Evolutionary conservation across 2,329 filamentous ascomycete species (phyloP), one percentile per base, ranked within the genome.

Genomic region (Trichoderma gracile): DNA sequence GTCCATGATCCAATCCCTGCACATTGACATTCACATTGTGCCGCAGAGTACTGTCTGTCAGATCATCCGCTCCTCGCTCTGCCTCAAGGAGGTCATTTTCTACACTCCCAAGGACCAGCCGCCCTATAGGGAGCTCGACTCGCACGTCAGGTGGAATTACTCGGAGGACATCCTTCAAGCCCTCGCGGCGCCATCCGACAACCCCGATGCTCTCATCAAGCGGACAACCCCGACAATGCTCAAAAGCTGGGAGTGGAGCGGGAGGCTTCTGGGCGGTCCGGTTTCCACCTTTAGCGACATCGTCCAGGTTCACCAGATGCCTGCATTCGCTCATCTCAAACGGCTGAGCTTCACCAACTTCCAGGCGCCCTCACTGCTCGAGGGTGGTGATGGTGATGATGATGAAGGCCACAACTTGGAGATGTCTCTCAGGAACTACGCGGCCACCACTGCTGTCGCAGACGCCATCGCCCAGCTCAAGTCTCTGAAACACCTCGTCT

Each of bases 11-110:
- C 85, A 88, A 71, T 81, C 84, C 8, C 77, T 97, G 23, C 84
- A 86, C 65, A 79, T 96, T 54, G 88, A 95, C 71, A 86, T 89
- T 12, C 83, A 93, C 69, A 85, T 88, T 6, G 83, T 83, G 74
- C 69, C 83, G 78, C 74, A 71, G 27, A 43, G 65, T 5, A 54
- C 73, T 3, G 42, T 78, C 8, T 71, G 82, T 82, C 71, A 80
- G 27, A 75, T 96, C 56, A 78, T 96, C 21, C 79, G 81, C 46
- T 81, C 84, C 52, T 82, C 92, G 6, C 88, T 89, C 0, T 86
- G 86, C 54, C 80, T 97, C 17, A 83, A 83, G 58, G 83, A 88
- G 55, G 76, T 97, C 38, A 86, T 92, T 64, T 82, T 97, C 17
- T 89, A 88, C 67, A 90, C 93, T 69, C 83, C 83, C 12, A 80